These are phyloP conservation scores for Podila epigama DNA, from an alignment of 192 early-diverging fungal genomes.

Conservation along the genomic window DNA sequence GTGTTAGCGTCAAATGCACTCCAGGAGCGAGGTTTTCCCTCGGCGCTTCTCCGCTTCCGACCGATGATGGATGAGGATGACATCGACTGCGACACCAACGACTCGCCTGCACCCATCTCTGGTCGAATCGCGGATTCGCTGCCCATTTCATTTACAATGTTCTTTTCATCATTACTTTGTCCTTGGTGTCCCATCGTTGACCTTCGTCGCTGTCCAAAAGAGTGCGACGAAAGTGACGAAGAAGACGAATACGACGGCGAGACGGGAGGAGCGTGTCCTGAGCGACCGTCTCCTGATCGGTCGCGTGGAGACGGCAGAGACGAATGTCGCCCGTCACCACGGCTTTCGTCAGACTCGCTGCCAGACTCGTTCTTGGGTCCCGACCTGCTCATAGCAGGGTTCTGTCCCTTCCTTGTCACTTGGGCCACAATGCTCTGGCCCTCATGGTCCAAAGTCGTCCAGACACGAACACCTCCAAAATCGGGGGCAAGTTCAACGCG, in stretches of 20 bases:
- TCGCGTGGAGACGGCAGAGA: not conserved
- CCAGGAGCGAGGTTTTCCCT: not conserved
- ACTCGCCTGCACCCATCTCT: not conserved
- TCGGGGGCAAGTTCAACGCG: conserved; percentile 41
- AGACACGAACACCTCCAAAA: conserved; percentile 48
- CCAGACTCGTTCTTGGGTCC: not conserved
- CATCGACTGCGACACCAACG: not conserved
- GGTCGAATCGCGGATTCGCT: not conserved
- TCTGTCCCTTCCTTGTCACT: conserved; percentile 41
- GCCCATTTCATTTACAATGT: not conserved
- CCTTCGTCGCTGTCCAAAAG: not conserved
- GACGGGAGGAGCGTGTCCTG: not conserved
- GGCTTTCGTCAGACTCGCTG: not conserved
- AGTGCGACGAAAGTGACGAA: not conserved
- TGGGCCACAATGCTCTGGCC: conserved; percentile 48
- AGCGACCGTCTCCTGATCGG: not conserved
- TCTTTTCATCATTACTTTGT: conserved; percentile 3
- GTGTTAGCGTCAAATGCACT: conserved; percentile 2
- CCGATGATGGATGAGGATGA: not conserved
- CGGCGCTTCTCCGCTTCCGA: conserved; percentile 2
- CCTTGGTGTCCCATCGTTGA: not conserved
- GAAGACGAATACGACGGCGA: not conserved
- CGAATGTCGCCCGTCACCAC: not conserved
- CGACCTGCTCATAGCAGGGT: not conserved
- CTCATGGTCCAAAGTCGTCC: conserved; percentile 44